These are phyloP conservation scores for Colletotrichum eremochloae DNA, from an alignment of 2,329 filamentous ascomycete species.

Conservation along the genomic window DNA sequence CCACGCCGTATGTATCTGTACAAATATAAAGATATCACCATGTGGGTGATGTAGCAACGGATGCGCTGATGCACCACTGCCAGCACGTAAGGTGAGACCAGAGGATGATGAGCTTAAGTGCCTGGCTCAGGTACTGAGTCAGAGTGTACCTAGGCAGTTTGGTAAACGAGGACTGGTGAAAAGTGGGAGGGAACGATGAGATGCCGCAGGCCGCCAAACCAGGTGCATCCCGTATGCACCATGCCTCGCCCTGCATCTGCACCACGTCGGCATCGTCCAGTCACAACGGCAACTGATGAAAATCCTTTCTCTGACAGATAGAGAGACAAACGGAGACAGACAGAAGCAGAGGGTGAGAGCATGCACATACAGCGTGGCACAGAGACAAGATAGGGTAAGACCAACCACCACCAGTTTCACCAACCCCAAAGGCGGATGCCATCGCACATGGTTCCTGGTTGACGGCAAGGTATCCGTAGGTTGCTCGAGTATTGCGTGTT, in stretches of 20 bases:
- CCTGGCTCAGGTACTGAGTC: not conserved
- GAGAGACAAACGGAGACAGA: not conserved
- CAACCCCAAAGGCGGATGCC: not conserved
- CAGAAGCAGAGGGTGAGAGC: not conserved
- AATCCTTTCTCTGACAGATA: constrained; percentile 12
- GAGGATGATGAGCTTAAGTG: not conserved
- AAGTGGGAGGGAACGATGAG: not conserved
- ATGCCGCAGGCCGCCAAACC: not conserved
- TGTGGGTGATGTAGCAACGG: not conserved
- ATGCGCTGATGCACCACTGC: not conserved
- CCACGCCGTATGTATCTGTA: not conserved
- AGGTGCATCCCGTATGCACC: constrained; percentile 16
- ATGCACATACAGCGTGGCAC: no score
- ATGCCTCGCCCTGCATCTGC: constrained; percentile 20
- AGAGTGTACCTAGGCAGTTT: not conserved
- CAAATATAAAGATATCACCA: not conserved
- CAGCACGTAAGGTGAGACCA: not conserved
- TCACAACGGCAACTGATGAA: constrained; percentile 16
- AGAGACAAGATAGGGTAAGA: not conserved
- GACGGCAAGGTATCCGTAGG: not conserved
- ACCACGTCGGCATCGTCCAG: constrained; percentile 22
- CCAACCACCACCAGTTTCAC: constrained; percentile 11
- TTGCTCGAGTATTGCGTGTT: not conserved
- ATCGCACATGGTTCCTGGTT: not conserved
- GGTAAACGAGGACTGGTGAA: not conserved